phyloP scores from a whole-genome alignment of 805 yeast species.

The Wickerhamiella azyma region DNA sequence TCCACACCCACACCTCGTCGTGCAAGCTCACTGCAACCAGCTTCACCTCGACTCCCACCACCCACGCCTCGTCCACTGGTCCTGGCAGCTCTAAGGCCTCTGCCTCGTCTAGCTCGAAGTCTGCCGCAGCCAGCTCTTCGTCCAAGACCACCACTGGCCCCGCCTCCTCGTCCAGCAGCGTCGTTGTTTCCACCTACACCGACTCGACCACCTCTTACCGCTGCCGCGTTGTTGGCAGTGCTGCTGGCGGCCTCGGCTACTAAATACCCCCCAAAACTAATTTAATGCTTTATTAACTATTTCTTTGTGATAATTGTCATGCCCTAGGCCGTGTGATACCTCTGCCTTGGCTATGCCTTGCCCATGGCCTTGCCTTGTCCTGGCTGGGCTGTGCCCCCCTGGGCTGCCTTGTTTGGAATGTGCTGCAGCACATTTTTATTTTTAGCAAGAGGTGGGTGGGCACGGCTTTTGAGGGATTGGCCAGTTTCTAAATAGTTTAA shows the following conservation, averaged over 20 bases:
- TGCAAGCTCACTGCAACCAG: background rate
- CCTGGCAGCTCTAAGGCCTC: background rate
- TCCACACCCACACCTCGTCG: background rate
- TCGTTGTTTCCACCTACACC: conserved; percentile 4
- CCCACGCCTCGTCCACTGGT: background rate
- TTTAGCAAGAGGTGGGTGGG: too few relatives aligned
- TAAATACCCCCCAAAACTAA: background rate
- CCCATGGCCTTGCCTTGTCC: too few relatives aligned
- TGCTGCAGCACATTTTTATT: too few relatives aligned
- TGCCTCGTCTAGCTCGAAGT: background rate
- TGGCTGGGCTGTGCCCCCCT: too few relatives aligned
- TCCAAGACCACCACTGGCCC: background rate
- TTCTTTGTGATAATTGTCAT: too few relatives aligned
- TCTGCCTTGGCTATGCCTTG: too few relatives aligned
- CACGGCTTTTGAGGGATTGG: too few relatives aligned
- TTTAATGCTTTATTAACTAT: background rate
- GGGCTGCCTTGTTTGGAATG: too few relatives aligned
- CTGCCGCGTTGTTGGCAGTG: conserved; percentile 5
- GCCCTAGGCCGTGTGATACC: too few relatives aligned
- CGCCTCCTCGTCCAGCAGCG: background rate
- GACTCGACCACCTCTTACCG: conserved; percentile 3
- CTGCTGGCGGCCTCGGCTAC: background rate
- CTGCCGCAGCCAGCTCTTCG: background rate
- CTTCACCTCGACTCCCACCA: background rate
- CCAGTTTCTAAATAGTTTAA: too few relatives aligned